Conservation (phyloP, 805 yeast genomes). For the Teunomyces tritomae region DNA sequence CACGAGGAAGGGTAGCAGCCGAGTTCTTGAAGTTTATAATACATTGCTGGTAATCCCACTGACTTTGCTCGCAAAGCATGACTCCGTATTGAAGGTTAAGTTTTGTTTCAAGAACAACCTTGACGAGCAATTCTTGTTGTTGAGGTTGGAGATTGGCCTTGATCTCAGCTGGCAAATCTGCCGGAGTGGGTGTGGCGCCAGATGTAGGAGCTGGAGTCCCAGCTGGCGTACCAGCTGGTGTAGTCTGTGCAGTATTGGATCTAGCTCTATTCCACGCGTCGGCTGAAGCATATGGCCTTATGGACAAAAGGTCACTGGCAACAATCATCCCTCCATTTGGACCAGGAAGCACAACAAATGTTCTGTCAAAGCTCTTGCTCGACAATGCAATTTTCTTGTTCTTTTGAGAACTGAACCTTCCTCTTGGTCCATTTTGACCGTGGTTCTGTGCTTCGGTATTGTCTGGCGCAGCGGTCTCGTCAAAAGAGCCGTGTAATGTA, state of each 20-base stretch:
- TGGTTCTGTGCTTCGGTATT: constrained; percentile 19
- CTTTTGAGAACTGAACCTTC: constrained; percentile 16
- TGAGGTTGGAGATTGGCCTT: constrained; percentile 46
- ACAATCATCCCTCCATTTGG: constrained; percentile 70
- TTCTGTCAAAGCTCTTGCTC: constrained; percentile 81
- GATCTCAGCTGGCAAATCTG: constrained; percentile 56
- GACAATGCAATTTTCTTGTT: constrained; percentile 40
- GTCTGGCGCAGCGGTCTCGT: constrained; percentile 62
- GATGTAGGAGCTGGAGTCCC: constrained; percentile 10
- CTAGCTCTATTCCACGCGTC: constrained; percentile 51
- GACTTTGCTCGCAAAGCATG: constrained; percentile 84
- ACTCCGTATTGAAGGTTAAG: constrained; percentile 75
- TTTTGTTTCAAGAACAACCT: constrained; percentile 68
- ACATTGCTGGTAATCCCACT: constrained; percentile 75
- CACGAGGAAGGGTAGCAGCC: constrained; percentile 46
- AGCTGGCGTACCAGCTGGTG: constrained; percentile 7
- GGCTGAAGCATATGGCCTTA: constrained; percentile 57
- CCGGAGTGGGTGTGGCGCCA: constrained; percentile 20
- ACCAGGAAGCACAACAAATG: constrained; percentile 72
- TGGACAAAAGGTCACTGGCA: constrained; percentile 77
- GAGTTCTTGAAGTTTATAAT: constrained; percentile 68
- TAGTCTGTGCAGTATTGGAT: not conserved
- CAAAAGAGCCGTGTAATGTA: constrained; percentile 79
- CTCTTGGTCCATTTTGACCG: constrained; percentile 9
- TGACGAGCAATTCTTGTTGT: constrained; percentile 65